Evolutionary conservation across 768 basidiomycete species (phyloP).

Genomic region (Leccinum subgranulosum): DNA sequence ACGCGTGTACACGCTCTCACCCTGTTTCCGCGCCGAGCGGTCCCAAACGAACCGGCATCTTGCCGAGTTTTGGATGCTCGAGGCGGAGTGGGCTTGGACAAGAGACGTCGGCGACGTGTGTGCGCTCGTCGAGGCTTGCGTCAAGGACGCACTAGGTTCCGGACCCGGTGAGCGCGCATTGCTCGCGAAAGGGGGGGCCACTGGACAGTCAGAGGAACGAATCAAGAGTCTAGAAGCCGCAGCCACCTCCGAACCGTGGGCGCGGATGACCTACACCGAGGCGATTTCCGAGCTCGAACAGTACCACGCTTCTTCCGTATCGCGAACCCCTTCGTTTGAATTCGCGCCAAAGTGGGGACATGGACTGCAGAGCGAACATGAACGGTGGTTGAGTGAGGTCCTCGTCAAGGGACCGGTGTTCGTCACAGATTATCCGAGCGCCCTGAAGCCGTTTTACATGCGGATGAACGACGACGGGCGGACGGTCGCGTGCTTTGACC

Average conservation of each 20-base stretch:
- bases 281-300: conserved; percentile 60
- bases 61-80: conserved; percentile 99
- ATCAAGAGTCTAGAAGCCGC: conserved; percentile 36
- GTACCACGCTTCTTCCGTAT: conserved; percentile 27
- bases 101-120: conserved; percentile 48
- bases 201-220: conserved; percentile 34
- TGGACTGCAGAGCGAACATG: conserved; percentile 84
- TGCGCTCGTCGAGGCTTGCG: conserved; percentile 52
- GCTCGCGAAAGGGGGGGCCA: conserved; percentile 30
- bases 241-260: conserved; percentile 49
- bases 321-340: conserved; percentile 39
- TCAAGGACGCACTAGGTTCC: conserved; percentile 40
- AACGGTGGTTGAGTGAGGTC: conserved; percentile 80
- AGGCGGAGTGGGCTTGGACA: conserved; percentile 84
- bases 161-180: conserved; percentile 31
- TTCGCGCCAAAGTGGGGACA: conserved; percentile 66
- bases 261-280: conserved; percentile 73
- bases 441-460: conserved; percentile 97
- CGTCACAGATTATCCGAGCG: conserved; percentile 83
- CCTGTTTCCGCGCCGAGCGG: conserved; percentile 92
- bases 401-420: conserved; percentile 77
- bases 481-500: conserved; percentile 93
- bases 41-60: conserved; percentile 89
- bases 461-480: conserved; percentile 52
- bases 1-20: conserved; percentile 88